Evolutionary conservation across 176 grass and related monocot genomes (phyloP).

Genomic region (Musa beccarii): DNA sequence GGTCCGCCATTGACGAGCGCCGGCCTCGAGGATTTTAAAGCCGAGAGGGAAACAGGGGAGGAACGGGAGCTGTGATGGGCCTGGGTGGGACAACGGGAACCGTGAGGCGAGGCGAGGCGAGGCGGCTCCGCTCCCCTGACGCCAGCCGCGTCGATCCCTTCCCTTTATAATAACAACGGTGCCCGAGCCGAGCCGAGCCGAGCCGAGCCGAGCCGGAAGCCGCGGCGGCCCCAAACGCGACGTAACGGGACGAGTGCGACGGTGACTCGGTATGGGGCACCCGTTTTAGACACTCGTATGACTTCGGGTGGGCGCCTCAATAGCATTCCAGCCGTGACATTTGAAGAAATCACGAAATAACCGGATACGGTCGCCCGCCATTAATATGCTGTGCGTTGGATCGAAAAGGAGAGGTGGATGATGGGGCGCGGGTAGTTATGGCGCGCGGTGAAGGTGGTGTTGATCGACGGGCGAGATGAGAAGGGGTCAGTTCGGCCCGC

Average conservation of each 20-base stretch:
- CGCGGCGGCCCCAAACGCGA: neutral
- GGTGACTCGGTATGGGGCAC: neutral
- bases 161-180: neutral
- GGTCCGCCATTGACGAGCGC: constrained; percentile 3
- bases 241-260: neutral
- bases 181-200: neutral
- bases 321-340: neutral
- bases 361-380: neutral
- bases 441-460: too few relatives aligned
- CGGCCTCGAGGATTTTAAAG: constrained; percentile 15
- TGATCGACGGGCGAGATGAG: too few relatives aligned
- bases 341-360: neutral
- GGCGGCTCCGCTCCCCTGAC: neutral
- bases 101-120: neutral
- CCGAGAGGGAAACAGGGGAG: neutral
- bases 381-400: too few relatives aligned
- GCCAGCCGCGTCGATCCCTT: neutral
- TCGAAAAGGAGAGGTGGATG: too few relatives aligned
- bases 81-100: neutral
- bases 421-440: too few relatives aligned
- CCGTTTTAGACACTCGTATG: neutral
- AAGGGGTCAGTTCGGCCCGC: too few relatives aligned
- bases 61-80: neutral
- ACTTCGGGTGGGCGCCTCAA: neutral
- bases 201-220: neutral